Conservation (phyloP, 352 stramenopile species). For the Globisporangium viniferum region DNA sequence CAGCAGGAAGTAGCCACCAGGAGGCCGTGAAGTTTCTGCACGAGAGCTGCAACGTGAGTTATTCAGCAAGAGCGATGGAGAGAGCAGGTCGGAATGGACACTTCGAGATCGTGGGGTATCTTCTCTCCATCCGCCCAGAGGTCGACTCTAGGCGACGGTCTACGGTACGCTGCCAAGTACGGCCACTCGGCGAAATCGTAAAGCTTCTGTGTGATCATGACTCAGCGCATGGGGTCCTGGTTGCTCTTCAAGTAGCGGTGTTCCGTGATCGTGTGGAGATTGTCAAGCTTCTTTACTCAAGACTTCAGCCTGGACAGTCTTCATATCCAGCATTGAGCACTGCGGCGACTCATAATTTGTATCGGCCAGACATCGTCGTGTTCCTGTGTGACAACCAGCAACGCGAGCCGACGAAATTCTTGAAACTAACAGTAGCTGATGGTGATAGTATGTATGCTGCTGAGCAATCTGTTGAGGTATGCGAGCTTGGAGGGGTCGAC, state of each 20-base stretch:
- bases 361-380: background rate
- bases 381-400: background rate
- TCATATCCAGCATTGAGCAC: background rate
- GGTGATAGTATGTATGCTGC: too few relatives aligned
- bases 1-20: background rate
- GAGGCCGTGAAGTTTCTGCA: background rate
- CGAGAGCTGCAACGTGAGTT: background rate
- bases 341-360: background rate
- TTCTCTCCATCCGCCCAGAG: too few relatives aligned
- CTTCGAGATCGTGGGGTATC: too few relatives aligned
- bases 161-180: too few relatives aligned
- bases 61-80: background rate
- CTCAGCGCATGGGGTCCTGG: background rate
- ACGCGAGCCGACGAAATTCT: background rate
- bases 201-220: too few relatives aligned
- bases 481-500: too few relatives aligned
- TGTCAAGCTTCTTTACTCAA: background rate
- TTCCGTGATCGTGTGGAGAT: background rate
- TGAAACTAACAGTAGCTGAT: background rate
- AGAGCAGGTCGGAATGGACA: too few relatives aligned
- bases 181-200: too few relatives aligned
- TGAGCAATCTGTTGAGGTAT: too few relatives aligned
- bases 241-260: background rate
- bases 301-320: background rate
- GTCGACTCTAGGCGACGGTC: too few relatives aligned